Conservation (phyloP, 768 basidiomycete genomes). For the Naematelia encephala region DNA sequence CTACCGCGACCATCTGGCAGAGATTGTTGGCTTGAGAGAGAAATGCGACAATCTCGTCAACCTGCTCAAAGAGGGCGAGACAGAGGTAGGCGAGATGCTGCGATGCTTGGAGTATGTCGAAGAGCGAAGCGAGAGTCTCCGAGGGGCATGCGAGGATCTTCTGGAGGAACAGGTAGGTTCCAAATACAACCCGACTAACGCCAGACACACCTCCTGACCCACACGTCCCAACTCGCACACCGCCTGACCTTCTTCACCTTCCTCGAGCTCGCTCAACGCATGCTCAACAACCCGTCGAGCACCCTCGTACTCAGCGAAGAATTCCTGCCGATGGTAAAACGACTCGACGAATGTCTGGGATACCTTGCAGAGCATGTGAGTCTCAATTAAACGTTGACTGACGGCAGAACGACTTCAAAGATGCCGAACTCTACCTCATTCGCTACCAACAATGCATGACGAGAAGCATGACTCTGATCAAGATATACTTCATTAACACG, state of each 20-base stretch:
- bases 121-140: conserved; percentile 82
- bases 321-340: conserved; percentile 93
- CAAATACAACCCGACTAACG: background rate
- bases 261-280: conserved; percentile 84
- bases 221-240: conserved; percentile 76
- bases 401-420: conserved; percentile 76
- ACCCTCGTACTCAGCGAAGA: conserved; percentile 84
- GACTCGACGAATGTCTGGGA: conserved; percentile 89
- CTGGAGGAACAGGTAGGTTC: conserved; percentile 77
- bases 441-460: conserved; percentile 98
- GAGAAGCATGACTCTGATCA: conserved; percentile 94
- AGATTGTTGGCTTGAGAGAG: conserved; percentile 69
- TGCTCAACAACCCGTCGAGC: conserved; percentile 91
- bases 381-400: conserved; percentile 13
- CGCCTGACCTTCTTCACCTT: conserved; percentile 91
- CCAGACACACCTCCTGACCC: conserved; percentile 71
- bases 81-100: conserved; percentile 73
- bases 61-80: conserved; percentile 68
- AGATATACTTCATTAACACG: conserved; percentile 89
- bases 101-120: conserved; percentile 83
- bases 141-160: conserved; percentile 84
- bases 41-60: conserved; percentile 74
- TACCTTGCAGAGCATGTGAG: conserved; percentile 82
- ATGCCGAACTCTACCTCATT: conserved; percentile 90
- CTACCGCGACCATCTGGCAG: conserved; percentile 78